Evolutionary conservation across 352 stramenopile species (phyloP), one percentile per base, ranked within the genome.

Genomic region (Elongisporangium undulatum): DNA sequence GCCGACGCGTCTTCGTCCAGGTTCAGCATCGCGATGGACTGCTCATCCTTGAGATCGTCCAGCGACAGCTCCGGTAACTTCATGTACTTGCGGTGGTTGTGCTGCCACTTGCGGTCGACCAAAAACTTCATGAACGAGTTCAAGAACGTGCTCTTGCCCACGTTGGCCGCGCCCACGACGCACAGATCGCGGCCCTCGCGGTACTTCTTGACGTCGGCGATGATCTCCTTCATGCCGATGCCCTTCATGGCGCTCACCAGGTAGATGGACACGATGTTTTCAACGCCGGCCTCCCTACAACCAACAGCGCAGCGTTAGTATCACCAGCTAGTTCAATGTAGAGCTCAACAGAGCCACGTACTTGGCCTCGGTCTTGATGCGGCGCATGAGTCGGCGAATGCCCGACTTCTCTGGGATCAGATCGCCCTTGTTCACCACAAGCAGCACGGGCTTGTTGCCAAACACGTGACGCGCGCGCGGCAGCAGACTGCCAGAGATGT

Each of bases 141-240:
- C 22, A 98, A 72, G 62, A 98, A 97, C 51, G 89, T 96, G 55
- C 79, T 94, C 69, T 98, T 98, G 62, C 92, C 92, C 8, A 96
- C 92, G 65, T 98, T 98, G 17, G 90, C 92, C 7, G 90, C 87
- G 34, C 92, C 92, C 3, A 98, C 81, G 0, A 98, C 87, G 69
- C 94, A 97, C 22, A 98, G 75, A 62, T 97, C 91, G 13, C 87
- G 75, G 26, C 82, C 77, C 50, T 96, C 67, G 41, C 76, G 78
- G 56, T 81, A 75, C 63, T 92, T 92, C 59, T 78, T 78, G 29
- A 94, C 73, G 61, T 94, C 85, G 15, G 78, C 69, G 20, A 97
- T 72, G 57, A 97, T 89, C 56, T 95, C 82, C 49, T 90, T 78
- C 68, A 97, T 95, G 9, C 90, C 90, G 49, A 87, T 82, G 24